Evolutionary conservation across 768 basidiomycete genomes (phyloP).

Genomic region (Kwoniella botswanensis): DNA sequence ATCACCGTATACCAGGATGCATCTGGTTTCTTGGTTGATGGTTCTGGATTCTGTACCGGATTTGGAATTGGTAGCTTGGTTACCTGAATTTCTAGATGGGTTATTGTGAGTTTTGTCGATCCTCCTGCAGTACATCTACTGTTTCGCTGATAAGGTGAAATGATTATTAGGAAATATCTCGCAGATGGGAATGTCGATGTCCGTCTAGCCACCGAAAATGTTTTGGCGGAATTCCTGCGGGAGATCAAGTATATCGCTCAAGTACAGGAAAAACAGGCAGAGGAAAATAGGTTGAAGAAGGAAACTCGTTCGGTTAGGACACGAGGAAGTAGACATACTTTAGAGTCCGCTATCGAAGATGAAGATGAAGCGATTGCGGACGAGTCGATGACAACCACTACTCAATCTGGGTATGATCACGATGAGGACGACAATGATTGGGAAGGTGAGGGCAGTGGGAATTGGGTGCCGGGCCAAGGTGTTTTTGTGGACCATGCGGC

Average conservation of each 20-base stretch:
- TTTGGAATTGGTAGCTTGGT: slow-evolving; percentile 88
- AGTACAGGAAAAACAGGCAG: slow-evolving; percentile 63
- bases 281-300: slow-evolving; percentile 30
- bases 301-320: slow-evolving; percentile 54
- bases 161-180: slow-evolving; percentile 77
- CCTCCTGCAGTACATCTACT: too few relatives aligned
- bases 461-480: slow-evolving; percentile 92
- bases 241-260: slow-evolving; percentile 86
- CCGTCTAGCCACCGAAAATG: slow-evolving; percentile 82
- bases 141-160: too few relatives aligned
- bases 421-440: slow-evolving; percentile 52
- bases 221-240: slow-evolving; percentile 84
- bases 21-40: slow-evolving; percentile 95
- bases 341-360: slow-evolving; percentile 42
- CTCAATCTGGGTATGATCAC: slow-evolving; percentile 33
- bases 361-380: slow-evolving; percentile 36
- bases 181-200: slow-evolving; percentile 95
- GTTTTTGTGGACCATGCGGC: slow-evolving; percentile 88
- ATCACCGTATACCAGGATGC: slow-evolving; percentile 92
- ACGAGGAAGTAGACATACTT: slow-evolving; percentile 52
- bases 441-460: slow-evolving; percentile 59
- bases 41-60: slow-evolving; percentile 96
- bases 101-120: slow-evolving; percentile 66
- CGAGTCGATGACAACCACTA: slow-evolving; percentile 27
- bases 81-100: slow-evolving; percentile 93